These are phyloP conservation scores for Candida insectalens DNA, from an alignment of 805 yeast species.

Conservation along the genomic window DNA sequence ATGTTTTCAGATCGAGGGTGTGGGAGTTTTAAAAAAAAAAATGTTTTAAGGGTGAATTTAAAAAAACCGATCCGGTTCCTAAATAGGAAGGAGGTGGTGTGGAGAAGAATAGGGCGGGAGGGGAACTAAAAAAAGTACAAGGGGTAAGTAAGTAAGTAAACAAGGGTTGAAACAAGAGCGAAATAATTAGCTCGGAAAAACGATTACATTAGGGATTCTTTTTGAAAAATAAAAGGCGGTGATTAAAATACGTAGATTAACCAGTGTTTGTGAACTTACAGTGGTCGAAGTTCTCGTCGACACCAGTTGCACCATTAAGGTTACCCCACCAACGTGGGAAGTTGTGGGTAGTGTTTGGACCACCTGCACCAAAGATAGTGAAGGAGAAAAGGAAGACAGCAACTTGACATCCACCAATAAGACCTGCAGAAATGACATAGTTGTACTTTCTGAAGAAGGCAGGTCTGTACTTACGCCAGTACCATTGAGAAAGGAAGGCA, in stretches of 20 bases:
- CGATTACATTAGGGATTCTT: no score
- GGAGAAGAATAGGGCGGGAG: not conserved
- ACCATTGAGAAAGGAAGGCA: slow-evolving; percentile 18
- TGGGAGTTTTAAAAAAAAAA: no score
- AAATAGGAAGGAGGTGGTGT: no score
- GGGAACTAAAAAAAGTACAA: no score
- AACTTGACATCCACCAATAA: slow-evolving; percentile 36
- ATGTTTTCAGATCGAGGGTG: no score
- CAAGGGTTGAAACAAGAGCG: no score
- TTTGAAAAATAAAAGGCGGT: no score
- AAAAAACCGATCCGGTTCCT: no score
- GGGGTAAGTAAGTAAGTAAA: no score
- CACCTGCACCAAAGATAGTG: slow-evolving; percentile 24
- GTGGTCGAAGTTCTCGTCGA: slow-evolving; percentile 2
- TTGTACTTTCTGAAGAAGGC: slow-evolving; percentile 32
- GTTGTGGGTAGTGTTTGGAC: slow-evolving; percentile 13
- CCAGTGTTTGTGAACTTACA: slow-evolving; percentile 1
- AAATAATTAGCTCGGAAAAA: no score
- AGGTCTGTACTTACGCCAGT: slow-evolving; percentile 18
- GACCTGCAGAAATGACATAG: slow-evolving; percentile 38
- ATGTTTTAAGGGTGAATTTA: no score
- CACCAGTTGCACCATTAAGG: slow-evolving; percentile 4
- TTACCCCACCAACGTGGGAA: slow-evolving; percentile 28
- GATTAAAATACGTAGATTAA: no score
- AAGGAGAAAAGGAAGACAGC: slow-evolving; percentile 23